Evolutionary conservation across 306 rosid species (phyloP).

Genomic region (Pterocarpus santalinus): DNA sequence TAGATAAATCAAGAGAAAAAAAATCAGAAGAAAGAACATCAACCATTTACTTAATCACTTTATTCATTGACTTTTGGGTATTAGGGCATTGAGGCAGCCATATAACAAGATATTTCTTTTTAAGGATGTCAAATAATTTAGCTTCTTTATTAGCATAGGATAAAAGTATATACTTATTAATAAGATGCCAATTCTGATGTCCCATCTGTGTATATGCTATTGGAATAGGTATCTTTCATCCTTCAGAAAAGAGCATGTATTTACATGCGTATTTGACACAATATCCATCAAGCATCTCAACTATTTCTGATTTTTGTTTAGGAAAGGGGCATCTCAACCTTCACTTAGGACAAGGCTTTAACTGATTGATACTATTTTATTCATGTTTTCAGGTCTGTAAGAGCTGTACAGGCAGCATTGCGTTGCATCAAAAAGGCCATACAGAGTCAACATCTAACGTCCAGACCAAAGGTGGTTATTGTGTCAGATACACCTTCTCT

Average conservation of each 20-base stretch:
- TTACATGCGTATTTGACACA: constrained; percentile 22
- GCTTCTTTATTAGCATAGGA: constrained; percentile 1
- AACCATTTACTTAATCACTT: no score
- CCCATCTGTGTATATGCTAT: not conserved
- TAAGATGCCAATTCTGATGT: not conserved
- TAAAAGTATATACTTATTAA: constrained; percentile 27
- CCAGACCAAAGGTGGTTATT: constrained; percentile 78
- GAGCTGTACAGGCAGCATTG: constrained; percentile 84
- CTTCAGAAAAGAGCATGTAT: constrained; percentile 14
- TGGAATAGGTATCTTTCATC: constrained; percentile 1
- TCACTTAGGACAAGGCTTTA: constrained; percentile 17
- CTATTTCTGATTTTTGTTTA: not conserved
- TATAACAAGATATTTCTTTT: not conserved
- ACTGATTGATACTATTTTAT: constrained; percentile 43
- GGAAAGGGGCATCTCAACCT: constrained; percentile 1
- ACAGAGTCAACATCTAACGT: constrained; percentile 45
- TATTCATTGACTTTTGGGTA: no score
- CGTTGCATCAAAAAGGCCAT: constrained; percentile 72
- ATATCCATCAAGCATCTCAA: constrained; percentile 5
- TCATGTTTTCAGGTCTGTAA: constrained; percentile 68
- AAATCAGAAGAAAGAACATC: not conserved
- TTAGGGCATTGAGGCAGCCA: no score
- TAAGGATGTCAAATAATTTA: not conserved
- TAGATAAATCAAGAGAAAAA: not conserved
- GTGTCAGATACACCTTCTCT: constrained; percentile 91